A percentile compares a stretch with the other conserved stretches of the same genome.
These are phyloP conservation scores for Abrus precatorius DNA, from an alignment of 306 rosid genomes.

Conservation along the genomic window DNA sequence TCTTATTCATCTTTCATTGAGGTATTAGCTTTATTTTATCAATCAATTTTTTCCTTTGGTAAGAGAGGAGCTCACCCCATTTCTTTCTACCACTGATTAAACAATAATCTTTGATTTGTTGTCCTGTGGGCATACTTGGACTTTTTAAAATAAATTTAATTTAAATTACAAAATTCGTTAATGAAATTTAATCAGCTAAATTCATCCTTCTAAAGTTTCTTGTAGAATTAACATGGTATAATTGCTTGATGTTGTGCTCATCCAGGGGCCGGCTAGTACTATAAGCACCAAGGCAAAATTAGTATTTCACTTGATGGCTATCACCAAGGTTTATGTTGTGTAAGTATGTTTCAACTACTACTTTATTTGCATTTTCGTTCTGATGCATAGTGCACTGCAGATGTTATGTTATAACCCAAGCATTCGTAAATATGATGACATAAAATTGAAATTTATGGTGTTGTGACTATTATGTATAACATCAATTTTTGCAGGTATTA, in stretches of 20 bases:
- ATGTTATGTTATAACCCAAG: background rate
- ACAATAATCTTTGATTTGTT: background rate
- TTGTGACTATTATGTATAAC: background rate
- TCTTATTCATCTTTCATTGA: background rate
- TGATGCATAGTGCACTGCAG: background rate
- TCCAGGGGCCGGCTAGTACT: slow-evolving; percentile 36
- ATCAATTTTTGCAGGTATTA: slow-evolving; percentile 67
- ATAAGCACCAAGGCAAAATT: slow-evolving; percentile 25
- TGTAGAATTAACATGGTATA: slow-evolving; percentile 18
- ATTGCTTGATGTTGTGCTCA: slow-evolving; percentile 10
- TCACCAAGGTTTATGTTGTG: slow-evolving; percentile 83
- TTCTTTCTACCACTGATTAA: background rate
- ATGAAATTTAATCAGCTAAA: background rate
- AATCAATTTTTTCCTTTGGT: background rate
- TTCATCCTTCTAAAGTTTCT: slow-evolving; percentile 24
- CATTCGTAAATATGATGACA: background rate
- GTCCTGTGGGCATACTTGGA: background rate
- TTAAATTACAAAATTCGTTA: background rate
- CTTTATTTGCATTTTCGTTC: background rate
- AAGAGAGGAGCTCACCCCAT: background rate
- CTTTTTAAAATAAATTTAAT: background rate
- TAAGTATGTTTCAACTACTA: slow-evolving; percentile 53
- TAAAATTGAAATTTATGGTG: background rate
- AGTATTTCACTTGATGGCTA: slow-evolving; percentile 60
- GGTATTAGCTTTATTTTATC: background rate